Evolutionary conservation across 2,329 filamentous ascomycete species (phyloP), one percentile per base, ranked within the genome.

Genomic region (Colletotrichum liaoningense): DNA sequence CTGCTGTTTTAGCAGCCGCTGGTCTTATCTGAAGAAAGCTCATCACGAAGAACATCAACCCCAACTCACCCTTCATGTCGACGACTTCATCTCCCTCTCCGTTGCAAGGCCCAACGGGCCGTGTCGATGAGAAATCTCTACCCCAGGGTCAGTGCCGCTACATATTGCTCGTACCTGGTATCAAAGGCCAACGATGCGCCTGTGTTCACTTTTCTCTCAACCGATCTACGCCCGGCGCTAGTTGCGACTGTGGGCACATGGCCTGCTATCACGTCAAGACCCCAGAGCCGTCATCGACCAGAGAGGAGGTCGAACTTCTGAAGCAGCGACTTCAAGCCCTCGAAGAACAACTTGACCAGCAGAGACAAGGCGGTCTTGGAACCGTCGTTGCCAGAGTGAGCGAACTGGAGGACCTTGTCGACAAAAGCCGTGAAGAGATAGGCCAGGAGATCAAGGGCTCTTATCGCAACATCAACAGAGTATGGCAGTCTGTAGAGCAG

Each of bases 81-180:
- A 72, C 75, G 65, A 72, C 65, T 49, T 76, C 79, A 56, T 78
- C 81, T 46, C 76, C 76, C 52, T 79, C 80, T 42, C 77, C 79
- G 28, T 75, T 68, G 73, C 79, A 76, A 58, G 75, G 75, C 67
- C 76, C 78, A 49, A 58, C 73, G 11, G 66, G 67, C 38, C 58
- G 74, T 55, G 74, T 76, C 66, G 86, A 88, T 69, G 87, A 88
- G 67, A 75, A 83, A 49, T 84, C 83, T 63, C 83, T 91, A 26
- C 89, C 89, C 16, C 84, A 86, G 76, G 89, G 89, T 38, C 88
- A 90, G 76, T 91, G 89, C 76, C 88, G 88, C 73, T 91, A 88
- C 77, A 90, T 91, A 74, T 79, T 91, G 35, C 83, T 89, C 33
- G 84, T 88, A 68, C 88, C 89, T 6, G 88, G 89, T 77, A 83